Evolutionary conservation across 768 basidiomycete genomes (phyloP), one percentile per base, ranked within the genome.

Genomic region (Pulveroboletus sp.): DNA sequence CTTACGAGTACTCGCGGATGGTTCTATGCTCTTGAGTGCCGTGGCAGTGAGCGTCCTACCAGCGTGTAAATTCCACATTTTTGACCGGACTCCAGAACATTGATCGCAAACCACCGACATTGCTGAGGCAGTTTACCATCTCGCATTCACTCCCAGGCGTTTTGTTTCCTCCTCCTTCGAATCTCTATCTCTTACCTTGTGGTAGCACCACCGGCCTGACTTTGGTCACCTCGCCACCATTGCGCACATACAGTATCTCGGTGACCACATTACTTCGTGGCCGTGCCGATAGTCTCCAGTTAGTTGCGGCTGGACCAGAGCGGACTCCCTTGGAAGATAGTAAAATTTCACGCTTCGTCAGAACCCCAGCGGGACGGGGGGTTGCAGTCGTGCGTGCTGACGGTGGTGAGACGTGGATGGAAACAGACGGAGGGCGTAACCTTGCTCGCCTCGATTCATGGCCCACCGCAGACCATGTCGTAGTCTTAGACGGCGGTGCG

Each of bases 91-190:
- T 37, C 27, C 55, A 94, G 93, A 92, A 95, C 68, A 82, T 96
- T 56, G 93, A 95, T 61, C 77, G 87, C 14, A 80, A 85, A 56
- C 93, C 93, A 7, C 93, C 93, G 9, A 91, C 89, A 3, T 73
- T 93, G 4, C 73, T 92, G 24, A 80, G 78, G 60, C 83, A 86
- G 51, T 87, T 89, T 65, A 82, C 79, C 3, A 68, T 93, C 17
- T 81, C 88, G 38, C 83, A 87, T 49, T 78, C 80, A 1, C 72
- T 71, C 14, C 76, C 83, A 14, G 69, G 69, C 11, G 62, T 75
- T 14, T 69, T 86, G 35, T 71, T 76, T 43, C 63, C 61, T 13
- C 69, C 71, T 40, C 85, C 83, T 24, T 63, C 64, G 13, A 72
- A 80, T 57, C 70, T 86, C 12, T 76, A 77, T 54, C 51, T 83